Base-by-base conservation (phyloP, 768 basidiomycete genomes). In the Lactarius hengduanensis region DNA sequence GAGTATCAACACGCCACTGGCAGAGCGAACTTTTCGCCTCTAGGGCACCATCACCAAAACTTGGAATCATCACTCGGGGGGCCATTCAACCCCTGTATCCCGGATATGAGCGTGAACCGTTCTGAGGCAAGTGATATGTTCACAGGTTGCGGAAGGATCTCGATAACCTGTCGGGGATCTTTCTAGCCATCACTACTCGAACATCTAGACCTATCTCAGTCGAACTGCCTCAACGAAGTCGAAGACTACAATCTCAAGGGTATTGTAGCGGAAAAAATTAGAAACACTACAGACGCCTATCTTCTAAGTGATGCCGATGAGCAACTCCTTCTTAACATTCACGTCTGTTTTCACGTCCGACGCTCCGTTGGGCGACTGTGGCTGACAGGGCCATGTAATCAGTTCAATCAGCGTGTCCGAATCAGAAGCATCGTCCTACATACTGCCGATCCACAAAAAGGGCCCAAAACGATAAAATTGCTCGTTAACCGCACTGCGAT, bases 331-430 rank as follows among this genome's bases (percentile, higher is more conserved):
- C 65, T 92, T 57, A 89, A 79, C 70, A 81, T 92, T 62, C 80
- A 82, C n/a, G 89, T 90, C 72, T 70, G 85, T 79, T 28, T 69
- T 47, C 53, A 43, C 34, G 6, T 13, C 55, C 50, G 34, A 34
- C 45, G 36, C 38, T 32, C n/a, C 16, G 30, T 36, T 50, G 22
- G 4, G 56, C n/a, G n/a, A 38, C 47, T 20, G 16, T 50, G 56
- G n/a, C 60, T 59, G 30, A 43, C 20, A 40, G 55, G 34, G 45
- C 30, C 5, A 43, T 61, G 20, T 13, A 13, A 53, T 66, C 71
- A 89, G 89, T 90, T 90, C 77, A 87, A 88, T 73, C 88, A 89
- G 75, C 75, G 81, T 30, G 89, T 90, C 50, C 83, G 84, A 68
- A 75, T 91, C 58, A 85, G 84, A 64, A 82, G 85, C 41, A 77